These are phyloP conservation scores for Uronychia binucleata DNA, from an alignment of 73 alveolate species.

Conservation along the genomic window DNA sequence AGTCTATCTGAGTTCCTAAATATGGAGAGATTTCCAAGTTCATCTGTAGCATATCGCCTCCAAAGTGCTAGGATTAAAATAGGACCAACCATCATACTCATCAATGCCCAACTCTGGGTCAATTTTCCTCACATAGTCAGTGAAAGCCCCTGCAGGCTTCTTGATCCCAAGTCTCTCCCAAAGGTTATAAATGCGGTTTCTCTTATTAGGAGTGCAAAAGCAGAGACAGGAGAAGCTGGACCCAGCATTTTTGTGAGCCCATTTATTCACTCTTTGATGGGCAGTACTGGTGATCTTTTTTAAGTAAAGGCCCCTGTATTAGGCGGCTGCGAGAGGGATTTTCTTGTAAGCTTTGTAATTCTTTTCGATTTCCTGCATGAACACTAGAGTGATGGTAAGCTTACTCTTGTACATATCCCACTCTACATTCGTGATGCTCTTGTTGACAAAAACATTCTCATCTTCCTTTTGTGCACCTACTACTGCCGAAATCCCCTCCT, in stretches of 20 bases:
- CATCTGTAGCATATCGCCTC: conserved; percentile 8
- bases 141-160: background rate
- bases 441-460: background rate
- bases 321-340: background rate
- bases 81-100: no score
- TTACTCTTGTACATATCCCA: background rate
- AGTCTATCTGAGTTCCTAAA: conserved; percentile 5
- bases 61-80: no score
- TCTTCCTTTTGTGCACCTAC: background rate
- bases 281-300: background rate
- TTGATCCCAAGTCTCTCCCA: background rate
- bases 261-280: background rate
- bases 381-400: background rate
- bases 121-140: background rate
- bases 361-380: background rate
- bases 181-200: background rate
- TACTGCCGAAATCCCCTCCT: background rate
- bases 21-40: background rate
- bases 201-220: no score
- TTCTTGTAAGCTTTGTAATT: background rate
- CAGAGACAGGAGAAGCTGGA: no score
- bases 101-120: background rate
- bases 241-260: background rate
- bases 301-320: background rate
- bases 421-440: no score